A percentile compares a stretch with the other conserved stretches of the same genome.
phyloP scores from a whole-genome alignment of 352 stramenopile species.

The Pythium aphanidermatum region DNA sequence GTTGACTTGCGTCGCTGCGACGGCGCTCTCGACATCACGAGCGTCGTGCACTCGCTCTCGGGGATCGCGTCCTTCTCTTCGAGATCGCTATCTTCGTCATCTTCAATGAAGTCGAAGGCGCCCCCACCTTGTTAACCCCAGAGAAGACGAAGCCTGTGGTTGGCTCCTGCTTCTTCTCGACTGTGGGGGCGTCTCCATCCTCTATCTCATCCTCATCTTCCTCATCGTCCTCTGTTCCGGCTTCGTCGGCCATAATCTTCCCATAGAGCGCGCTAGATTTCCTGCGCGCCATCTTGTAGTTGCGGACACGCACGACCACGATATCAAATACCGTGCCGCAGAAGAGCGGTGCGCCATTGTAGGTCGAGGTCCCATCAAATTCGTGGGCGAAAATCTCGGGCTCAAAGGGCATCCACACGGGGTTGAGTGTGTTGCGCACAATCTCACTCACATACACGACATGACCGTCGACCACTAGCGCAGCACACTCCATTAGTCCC shows the following conservation, averaged over 20 bases:
- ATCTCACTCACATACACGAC: constrained; percentile 75
- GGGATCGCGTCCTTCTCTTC: neutral
- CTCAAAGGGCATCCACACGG: constrained; percentile 78
- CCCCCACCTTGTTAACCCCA: neutral
- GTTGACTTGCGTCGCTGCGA: neutral
- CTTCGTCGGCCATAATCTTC: constrained; percentile 40
- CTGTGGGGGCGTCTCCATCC: neutral
- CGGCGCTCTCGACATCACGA: no score
- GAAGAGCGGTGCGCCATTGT: constrained; percentile 33
- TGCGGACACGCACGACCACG: constrained; percentile 55
- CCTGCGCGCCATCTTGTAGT: constrained; percentile 37
- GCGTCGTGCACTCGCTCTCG: neutral
- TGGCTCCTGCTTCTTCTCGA: constrained; percentile 1
- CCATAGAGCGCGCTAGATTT: constrained; percentile 43
- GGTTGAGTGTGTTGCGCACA: constrained; percentile 62
- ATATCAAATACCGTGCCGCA: constrained; percentile 55
- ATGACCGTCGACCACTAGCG: constrained; percentile 58
- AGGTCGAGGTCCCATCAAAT: constrained; percentile 15
- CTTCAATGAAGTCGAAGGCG: constrained; percentile 12
- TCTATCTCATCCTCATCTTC: constrained; percentile 23
- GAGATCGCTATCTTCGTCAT: constrained; percentile 4
- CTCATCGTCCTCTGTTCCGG: constrained; percentile 20
- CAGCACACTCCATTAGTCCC: constrained; percentile 3
- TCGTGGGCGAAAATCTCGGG: constrained; percentile 28
- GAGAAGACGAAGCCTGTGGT: constrained; percentile 16